Evolutionary conservation across 345 rosid species (phyloP).

Genomic region (Hypericum androsaemum): DNA sequence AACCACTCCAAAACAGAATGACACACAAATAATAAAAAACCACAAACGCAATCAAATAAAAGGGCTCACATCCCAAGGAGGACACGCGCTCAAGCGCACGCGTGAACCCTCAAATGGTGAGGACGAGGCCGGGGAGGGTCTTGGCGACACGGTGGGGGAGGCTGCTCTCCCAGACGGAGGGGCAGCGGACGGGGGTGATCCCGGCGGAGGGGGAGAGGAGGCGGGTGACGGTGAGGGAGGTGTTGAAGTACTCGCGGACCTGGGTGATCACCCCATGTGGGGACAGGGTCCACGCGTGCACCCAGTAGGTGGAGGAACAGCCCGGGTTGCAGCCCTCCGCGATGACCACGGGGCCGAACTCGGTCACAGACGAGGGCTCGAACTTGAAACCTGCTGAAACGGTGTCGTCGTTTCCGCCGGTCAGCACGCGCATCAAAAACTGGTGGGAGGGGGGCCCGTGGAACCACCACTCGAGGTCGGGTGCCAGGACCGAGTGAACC

Average conservation of each 20-base stretch:
- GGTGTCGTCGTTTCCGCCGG: constrained; percentile 11
- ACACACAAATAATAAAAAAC: too few species aligned
- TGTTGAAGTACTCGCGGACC: constrained; percentile 20
- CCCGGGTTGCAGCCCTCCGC: constrained; percentile 18
- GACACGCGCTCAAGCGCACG: too few species aligned
- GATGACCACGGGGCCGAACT: constrained; percentile 20
- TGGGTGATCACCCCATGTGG: constrained; percentile 23
- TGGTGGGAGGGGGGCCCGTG: constrained; percentile 30
- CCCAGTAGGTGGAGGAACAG: constrained; percentile 22
- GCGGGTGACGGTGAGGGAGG: constrained; percentile 19
- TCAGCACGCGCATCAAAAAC: constrained; percentile 21
- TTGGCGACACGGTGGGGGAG: background rate
- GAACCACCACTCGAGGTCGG: constrained; percentile 34
- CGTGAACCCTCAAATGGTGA: too few species aligned
- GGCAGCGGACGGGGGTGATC: background rate
- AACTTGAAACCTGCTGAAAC: constrained; percentile 7
- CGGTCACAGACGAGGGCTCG: constrained; percentile 10
- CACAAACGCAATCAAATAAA: too few species aligned
- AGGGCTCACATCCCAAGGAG: too few species aligned
- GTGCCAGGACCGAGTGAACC: constrained; percentile 15
- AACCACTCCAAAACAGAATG: too few species aligned
- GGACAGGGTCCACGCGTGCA: constrained; percentile 23
- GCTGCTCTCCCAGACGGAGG: constrained; percentile 20
- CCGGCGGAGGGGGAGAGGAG: constrained; percentile 2
- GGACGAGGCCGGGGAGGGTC: too few species aligned